Percentiles rank a stretch among this genome's conserved stretches.
Conservation (phyloP, 2,329 filamentous ascomycete species). For the Cercospora beticola region DNA sequence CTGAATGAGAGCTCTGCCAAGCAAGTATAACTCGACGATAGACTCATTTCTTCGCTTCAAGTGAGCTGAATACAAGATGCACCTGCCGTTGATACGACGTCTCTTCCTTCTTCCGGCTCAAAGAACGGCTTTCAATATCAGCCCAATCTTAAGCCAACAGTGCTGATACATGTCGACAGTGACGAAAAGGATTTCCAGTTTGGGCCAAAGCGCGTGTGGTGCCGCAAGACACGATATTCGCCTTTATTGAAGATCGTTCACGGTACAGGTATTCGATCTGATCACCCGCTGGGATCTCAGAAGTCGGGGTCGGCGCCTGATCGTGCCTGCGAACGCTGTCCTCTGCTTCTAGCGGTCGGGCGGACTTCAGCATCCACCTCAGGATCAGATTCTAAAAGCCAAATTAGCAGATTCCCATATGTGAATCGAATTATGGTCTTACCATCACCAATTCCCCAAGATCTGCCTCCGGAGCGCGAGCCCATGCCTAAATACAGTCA, state of each 20-base stretch:
- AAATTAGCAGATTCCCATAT: neutral
- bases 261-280: neutral
- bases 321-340: conserved; percentile 26
- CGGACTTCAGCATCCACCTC: conserved; percentile 33
- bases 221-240: neutral
- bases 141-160: neutral
- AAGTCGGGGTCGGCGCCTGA: conserved; percentile 27
- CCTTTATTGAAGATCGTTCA: neutral
- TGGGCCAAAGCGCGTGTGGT: neutral
- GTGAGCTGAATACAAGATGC: neutral
- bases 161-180: conserved; percentile 1
- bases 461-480: conserved; percentile 34
- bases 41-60: neutral
- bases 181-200: neutral
- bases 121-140: neutral
- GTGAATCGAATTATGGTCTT: neutral
- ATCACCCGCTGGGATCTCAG: conserved; percentile 4
- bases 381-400: conserved; percentile 44
- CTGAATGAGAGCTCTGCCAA: neutral
- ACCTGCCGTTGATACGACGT: neutral
- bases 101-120: neutral
- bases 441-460: conserved; percentile 58
- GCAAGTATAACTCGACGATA: neutral
- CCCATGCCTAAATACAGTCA: conserved; percentile 55
- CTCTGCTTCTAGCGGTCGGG: conserved; percentile 27